Evolutionary conservation across 305 asterid genomes (phyloP), one percentile per base, ranked within the genome.

Genomic region (Fraxinus ornus): DNA sequence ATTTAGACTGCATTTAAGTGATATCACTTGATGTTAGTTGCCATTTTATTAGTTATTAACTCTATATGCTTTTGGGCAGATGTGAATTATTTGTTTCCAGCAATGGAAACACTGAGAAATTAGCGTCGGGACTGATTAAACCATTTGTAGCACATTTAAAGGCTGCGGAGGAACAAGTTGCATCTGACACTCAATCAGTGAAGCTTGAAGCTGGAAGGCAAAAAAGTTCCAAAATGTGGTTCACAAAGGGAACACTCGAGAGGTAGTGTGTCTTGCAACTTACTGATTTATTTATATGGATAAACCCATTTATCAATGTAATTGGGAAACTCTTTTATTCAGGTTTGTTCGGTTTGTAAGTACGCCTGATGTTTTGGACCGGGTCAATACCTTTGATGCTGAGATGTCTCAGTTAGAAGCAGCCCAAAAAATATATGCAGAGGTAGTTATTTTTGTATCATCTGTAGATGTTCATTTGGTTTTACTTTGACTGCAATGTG

Each of bases 361-460:
- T 89, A 95, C 98, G 7, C 99, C 99, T 9, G 97, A 95, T 84
- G 88, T 94, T 84, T 77, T 95, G 88, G 98, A 95, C 81, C 86
- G 90, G 80, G 97, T 93, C 12, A 91, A 88, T 79, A 92, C 92
- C 26, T 86, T 80, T 75, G 98, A 93, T 85, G 93, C 94, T 1
- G 99, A 95, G 89, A 92, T 93, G 95, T 90, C 97, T 62, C 99
- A 95, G 85, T 86, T 95, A 83, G 99, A 95, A 93, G 94, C 97
- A 81, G 98, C 98, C 68, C 90, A 93, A 22, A 91, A 88, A 87
- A 93, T 94, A 80, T 95, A 95, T 88, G 91, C 95, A 0, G 94
- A 92, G 97, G 98, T 93, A 85, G 52, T 32, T 62, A 52, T 32
- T 76, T 83, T 22, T 74, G 57, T 79, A 28, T 60, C 75, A 64